Percentiles rank a stretch among this genome's conserved stretches.
Evolutionary conservation across 176 grass and related monocot species (phyloP).

Genomic region (Leersia perrieri): DNA sequence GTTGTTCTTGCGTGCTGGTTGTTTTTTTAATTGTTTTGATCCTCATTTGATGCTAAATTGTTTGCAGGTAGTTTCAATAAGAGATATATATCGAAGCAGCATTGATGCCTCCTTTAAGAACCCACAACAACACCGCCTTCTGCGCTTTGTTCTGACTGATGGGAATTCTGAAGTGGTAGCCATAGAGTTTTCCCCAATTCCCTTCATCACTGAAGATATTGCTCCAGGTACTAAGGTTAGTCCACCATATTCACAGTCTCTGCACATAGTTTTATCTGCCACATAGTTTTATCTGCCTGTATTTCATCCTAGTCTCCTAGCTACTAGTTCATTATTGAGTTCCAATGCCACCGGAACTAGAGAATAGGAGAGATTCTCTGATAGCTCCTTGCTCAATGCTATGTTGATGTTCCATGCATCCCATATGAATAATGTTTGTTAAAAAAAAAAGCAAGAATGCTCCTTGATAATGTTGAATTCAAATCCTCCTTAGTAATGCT

Average conservation of each 20-base stretch:
- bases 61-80: constrained; percentile 64
- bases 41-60: not conserved
- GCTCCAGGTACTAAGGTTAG: constrained; percentile 83
- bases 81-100: constrained; percentile 74
- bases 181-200: constrained; percentile 68
- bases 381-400: not conserved
- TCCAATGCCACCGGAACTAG: not conserved
- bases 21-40: not conserved
- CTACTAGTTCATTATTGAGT: not conserved
- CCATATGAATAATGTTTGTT: not conserved
- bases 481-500: not conserved
- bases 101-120: constrained; percentile 74
- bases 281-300: not conserved
- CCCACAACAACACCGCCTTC: constrained; percentile 46
- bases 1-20: not conserved
- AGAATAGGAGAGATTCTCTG: not conserved
- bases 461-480: not conserved
- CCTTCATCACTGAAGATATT: constrained; percentile 66
- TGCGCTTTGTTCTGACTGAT: constrained; percentile 71
- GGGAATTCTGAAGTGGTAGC: constrained; percentile 64
- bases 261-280: not conserved
- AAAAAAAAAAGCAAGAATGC: not conserved
- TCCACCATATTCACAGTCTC: not conserved
- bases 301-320: not conserved
- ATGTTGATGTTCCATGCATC: not conserved